These are phyloP conservation scores for Leccinum griseonigrum DNA, from an alignment of 1,284 basidiomycete genomes.

Conservation along the genomic window DNA sequence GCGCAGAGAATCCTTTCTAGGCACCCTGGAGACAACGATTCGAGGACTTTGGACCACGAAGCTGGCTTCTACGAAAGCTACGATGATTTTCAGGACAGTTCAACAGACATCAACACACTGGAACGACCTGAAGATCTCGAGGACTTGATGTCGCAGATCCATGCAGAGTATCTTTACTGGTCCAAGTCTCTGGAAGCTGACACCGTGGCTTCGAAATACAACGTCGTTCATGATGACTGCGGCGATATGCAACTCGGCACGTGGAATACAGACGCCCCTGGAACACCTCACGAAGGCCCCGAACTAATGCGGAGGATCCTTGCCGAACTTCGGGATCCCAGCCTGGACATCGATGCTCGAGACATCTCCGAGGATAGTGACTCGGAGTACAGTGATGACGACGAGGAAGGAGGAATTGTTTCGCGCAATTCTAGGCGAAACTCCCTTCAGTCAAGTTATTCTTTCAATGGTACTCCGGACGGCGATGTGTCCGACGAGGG, in stretches of 20 bases:
- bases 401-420: neutral
- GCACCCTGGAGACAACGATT: neutral
- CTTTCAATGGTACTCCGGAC: neutral
- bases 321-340: slow-evolving; percentile 15
- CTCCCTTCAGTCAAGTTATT: neutral
- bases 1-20: neutral
- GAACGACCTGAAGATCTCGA: neutral
- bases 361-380: slow-evolving; percentile 11
- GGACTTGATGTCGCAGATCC: neutral
- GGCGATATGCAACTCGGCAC: neutral
- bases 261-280: neutral
- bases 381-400: neutral
- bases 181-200: neutral
- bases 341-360: slow-evolving; percentile 9
- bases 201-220: neutral
- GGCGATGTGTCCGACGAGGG: slow-evolving; percentile 7
- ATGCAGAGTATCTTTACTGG: neutral
- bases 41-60: neutral
- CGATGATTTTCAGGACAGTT: neutral
- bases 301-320: slow-evolving; percentile 21
- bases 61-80: neutral
- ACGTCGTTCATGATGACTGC: neutral
- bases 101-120: neutral
- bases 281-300: neutral
- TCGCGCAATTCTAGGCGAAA: neutral